A percentile compares a stretch with the other conserved stretches of the same genome.
phyloP scores from a whole-genome alignment of 2,329 filamentous ascomycete species.

The Paraphaeosphaeria sporulosa region DNA sequence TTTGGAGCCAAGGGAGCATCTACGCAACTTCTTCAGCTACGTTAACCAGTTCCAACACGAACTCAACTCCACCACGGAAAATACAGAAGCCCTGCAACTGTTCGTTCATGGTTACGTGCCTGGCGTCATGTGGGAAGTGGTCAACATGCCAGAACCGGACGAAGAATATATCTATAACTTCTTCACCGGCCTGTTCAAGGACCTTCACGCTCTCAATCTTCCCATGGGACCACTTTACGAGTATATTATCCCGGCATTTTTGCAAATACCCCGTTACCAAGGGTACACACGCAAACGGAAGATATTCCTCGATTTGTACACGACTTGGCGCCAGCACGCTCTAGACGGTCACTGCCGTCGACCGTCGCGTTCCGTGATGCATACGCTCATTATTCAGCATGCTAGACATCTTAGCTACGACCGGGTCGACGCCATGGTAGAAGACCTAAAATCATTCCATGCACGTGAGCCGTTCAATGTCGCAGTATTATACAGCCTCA shows the following conservation, averaged over 20 bases:
- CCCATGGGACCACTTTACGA: constrained; percentile 34
- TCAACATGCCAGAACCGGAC: constrained; percentile 27
- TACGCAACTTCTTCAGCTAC: constrained; percentile 38
- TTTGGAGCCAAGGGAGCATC: constrained; percentile 33
- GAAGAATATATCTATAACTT: constrained; percentile 37
- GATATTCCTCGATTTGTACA: constrained; percentile 37
- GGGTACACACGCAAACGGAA: constrained; percentile 37
- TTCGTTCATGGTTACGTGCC: constrained; percentile 40
- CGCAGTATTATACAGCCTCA: constrained; percentile 29
- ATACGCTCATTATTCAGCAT: constrained; percentile 31
- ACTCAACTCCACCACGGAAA: constrained; percentile 25
- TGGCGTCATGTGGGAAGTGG: constrained; percentile 35
- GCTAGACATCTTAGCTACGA: constrained; percentile 24
- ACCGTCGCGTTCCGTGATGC: constrained; percentile 33
- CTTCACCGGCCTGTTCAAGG: constrained; percentile 34
- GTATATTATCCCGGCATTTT: constrained; percentile 32
- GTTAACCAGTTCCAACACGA: constrained; percentile 34
- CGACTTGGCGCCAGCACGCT: constrained; percentile 29
- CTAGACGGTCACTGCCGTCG: constrained; percentile 19
- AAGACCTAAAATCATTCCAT: constrained; percentile 39
- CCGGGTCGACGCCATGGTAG: constrained; percentile 29
- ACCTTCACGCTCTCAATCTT: constrained; percentile 29
- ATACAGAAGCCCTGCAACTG: constrained; percentile 21
- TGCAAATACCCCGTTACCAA: constrained; percentile 38
- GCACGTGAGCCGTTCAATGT: constrained; percentile 26